These are phyloP conservation scores for Saccharomyces hybrid DNA, from an alignment of 1,139 yeast species.

Conservation along the genomic window DNA sequence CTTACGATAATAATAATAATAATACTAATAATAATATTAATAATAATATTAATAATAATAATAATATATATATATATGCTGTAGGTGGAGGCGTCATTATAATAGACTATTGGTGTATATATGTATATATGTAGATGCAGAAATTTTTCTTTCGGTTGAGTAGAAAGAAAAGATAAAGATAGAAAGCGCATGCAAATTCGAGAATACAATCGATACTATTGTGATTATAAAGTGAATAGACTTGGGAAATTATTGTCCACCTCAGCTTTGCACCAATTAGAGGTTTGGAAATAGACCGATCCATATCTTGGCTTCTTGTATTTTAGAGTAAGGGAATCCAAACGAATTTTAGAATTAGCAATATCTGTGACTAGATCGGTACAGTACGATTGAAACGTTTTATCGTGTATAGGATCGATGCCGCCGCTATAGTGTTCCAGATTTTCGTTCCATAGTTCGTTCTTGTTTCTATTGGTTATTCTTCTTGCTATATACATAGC, in stretches of 20 bases:
- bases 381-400: slow-evolving; percentile 17
- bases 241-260: background rate
- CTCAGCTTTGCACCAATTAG: slow-evolving; percentile 11
- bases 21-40: background rate
- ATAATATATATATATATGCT: background rate
- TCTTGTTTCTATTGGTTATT: slow-evolving; percentile 42
- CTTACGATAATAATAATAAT: background rate
- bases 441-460: slow-evolving; percentile 67
- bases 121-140: background rate
- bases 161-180: background rate
- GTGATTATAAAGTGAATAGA: background rate
- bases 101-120: background rate
- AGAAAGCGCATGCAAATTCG: background rate
- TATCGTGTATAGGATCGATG: slow-evolving; percentile 14
- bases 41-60: background rate
- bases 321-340: slow-evolving; percentile 24
- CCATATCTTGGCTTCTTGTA: slow-evolving; percentile 20
- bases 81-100: background rate
- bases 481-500: slow-evolving; percentile 84
- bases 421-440: slow-evolving; percentile 84
- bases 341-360: slow-evolving; percentile 24
- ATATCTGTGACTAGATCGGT: slow-evolving; percentile 22
- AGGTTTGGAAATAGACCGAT: slow-evolving; percentile 14
- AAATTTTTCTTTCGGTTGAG: background rate
- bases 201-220: background rate